Conservation (phyloP, 202 grass and related monocot genomes). For the Panicum hallii region DNA sequence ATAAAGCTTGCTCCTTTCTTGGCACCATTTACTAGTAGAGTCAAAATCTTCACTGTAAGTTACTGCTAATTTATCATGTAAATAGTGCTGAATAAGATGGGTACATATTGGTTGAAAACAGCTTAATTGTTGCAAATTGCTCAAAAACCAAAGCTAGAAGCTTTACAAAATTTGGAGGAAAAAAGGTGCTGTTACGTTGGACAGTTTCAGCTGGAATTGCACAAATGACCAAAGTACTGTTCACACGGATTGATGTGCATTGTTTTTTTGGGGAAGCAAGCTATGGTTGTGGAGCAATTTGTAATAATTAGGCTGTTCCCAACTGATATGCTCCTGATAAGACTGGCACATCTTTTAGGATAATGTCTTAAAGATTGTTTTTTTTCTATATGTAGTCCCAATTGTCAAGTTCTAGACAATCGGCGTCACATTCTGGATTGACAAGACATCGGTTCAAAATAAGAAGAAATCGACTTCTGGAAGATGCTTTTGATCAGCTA, state of each 20-base stretch:
- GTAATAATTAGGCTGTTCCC: neutral
- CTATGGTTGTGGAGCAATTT: neutral
- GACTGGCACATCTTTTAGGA: conserved; percentile 29
- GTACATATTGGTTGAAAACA: neutral
- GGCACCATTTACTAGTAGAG: conserved; percentile 92
- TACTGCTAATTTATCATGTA: conserved; percentile 14
- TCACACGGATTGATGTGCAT: neutral
- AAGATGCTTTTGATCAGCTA: conserved; percentile 95
- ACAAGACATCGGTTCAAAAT: conserved; percentile 88
- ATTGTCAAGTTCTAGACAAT: conserved; percentile 79
- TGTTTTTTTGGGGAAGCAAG: neutral
- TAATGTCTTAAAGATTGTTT: conserved; percentile 36
- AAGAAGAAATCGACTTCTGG: conserved; percentile 92
- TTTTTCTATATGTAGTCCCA: conserved; percentile 62
- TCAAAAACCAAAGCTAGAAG: neutral
- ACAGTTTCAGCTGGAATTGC: neutral
- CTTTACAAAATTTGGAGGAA: neutral
- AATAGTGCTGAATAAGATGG: neutral
- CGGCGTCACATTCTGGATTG: conserved; percentile 61
- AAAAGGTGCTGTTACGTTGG: neutral
- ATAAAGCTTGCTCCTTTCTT: conserved; percentile 95
- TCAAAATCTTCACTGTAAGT: conserved; percentile 93
- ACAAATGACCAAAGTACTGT: conserved; percentile 2
- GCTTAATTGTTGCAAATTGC: neutral
- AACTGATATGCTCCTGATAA: neutral